Conservation (phyloP, 2,329 filamentous ascomycete species). For the Epichloe hybrida region DNA sequence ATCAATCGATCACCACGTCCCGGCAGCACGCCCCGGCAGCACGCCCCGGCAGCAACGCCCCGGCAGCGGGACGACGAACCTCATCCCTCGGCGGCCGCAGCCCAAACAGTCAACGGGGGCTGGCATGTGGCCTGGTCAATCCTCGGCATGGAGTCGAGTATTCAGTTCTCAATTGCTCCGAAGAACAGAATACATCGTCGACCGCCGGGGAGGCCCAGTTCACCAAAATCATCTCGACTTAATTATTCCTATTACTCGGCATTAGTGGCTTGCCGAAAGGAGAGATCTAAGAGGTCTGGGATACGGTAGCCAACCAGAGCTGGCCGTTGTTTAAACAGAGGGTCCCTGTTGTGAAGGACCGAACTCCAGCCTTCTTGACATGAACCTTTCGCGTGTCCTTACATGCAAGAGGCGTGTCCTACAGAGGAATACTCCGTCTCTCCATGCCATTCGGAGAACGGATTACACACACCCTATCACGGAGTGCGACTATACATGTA, state of each 20-base stretch:
- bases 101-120: no score
- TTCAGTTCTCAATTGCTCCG: no score
- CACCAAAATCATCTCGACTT: neutral
- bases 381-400: neutral
- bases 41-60: no score
- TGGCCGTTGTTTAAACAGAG: neutral
- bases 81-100: no score
- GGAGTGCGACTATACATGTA: neutral
- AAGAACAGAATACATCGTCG: neutral
- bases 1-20: no score
- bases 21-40: no score
- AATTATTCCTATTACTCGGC: conserved; percentile 13
- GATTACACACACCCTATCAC: neutral
- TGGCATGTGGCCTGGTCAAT: no score
- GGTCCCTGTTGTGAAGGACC: neutral
- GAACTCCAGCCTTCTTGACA: neutral
- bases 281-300: conserved; percentile 19
- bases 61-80: no score
- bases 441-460: neutral
- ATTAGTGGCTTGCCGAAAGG: conserved; percentile 20
- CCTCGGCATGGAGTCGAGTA: no score
- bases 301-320: conserved; percentile 15
- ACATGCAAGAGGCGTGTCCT: no score
- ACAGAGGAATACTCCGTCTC: neutral
- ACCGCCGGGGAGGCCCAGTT: neutral